Conservation (phyloP, 331 rosid genomes). For the Acacia concinna region DNA sequence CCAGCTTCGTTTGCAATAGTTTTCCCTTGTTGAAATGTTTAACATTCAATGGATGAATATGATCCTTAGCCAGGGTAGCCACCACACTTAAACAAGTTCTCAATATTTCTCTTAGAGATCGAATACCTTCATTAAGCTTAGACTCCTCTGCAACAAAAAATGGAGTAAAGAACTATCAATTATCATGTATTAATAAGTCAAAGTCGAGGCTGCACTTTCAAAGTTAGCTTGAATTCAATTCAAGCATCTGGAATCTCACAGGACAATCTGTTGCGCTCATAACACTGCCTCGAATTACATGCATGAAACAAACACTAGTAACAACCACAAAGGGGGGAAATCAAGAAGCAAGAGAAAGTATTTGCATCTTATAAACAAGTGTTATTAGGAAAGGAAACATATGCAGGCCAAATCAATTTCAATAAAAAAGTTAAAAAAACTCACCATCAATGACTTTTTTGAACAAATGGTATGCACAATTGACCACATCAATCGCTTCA, state of each 20-base stretch:
- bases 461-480: constrained; percentile 51
- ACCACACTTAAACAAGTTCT: constrained; percentile 66
- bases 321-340: background rate
- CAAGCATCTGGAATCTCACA: constrained; percentile 14
- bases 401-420: constrained; percentile 27
- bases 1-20: constrained; percentile 72
- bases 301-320: constrained; percentile 9
- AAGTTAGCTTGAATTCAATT: constrained; percentile 24
- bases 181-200: constrained; percentile 26
- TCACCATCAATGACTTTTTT: constrained; percentile 64
- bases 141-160: constrained; percentile 59
- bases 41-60: constrained; percentile 62
- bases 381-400: background rate
- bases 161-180: constrained; percentile 17
- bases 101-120: constrained; percentile 46
- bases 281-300: constrained; percentile 9
- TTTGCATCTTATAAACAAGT: constrained; percentile 9
- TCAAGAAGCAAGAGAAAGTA: constrained; percentile 17
- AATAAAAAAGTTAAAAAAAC: constrained; percentile 31
- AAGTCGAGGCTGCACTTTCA: constrained; percentile 14
- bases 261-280: constrained; percentile 16
- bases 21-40: constrained; percentile 47
- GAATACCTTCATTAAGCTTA: constrained; percentile 48
- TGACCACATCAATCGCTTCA: constrained; percentile 62
- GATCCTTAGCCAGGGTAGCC: constrained; percentile 57